Evolutionary conservation across 108 stramenopile genomes (phyloP), one percentile per base, ranked within the genome.

Genomic region (Cyclotella baltica): DNA sequence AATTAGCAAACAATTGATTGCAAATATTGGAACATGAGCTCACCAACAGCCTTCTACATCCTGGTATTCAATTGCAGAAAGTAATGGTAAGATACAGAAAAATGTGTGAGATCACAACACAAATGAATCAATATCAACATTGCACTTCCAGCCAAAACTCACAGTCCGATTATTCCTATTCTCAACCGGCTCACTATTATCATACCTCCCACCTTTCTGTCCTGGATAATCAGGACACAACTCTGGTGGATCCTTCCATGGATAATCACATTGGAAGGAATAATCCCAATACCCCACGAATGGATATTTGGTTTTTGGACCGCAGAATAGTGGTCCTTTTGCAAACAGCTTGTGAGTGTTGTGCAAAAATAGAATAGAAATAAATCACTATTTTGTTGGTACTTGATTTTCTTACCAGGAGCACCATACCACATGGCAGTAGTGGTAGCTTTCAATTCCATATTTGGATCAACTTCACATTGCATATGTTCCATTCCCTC

Each of bases 41-140:
- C 76, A 86, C 37, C 79, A 84, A 50, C 83, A 83, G 19, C 86
- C 86, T 58, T 84, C 83, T 5, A 86, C 83, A 63, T 86, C 86
- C n/a, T n/a, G n/a, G n/a, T n/a, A n/a, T n/a, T n/a, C n/a, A n/a
- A n/a, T n/a, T n/a, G n/a, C n/a, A n/a, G n/a, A n/a, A n/a, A n/a
- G n/a, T n/a, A n/a, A n/a, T n/a, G n/a, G n/a, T n/a, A n/a, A n/a
- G n/a, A n/a, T n/a, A n/a, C n/a, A n/a, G n/a, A n/a, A n/a, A n/a
- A n/a, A n/a, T n/a, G n/a, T n/a, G n/a, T n/a, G n/a, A n/a, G n/a
- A n/a, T n/a, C n/a, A n/a, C n/a, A n/a, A n/a, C n/a, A n/a, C n/a
- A n/a, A n/a, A n/a, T n/a, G n/a, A n/a, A n/a, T n/a, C n/a, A n/a
- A n/a, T n/a, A n/a, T n/a, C n/a, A n/a, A n/a, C n/a, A n/a, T n/a